Evolutionary conservation across 805 yeast genomes (phyloP), one percentile per base, ranked within the genome.

Genomic region (Metschnikowia lunata): DNA sequence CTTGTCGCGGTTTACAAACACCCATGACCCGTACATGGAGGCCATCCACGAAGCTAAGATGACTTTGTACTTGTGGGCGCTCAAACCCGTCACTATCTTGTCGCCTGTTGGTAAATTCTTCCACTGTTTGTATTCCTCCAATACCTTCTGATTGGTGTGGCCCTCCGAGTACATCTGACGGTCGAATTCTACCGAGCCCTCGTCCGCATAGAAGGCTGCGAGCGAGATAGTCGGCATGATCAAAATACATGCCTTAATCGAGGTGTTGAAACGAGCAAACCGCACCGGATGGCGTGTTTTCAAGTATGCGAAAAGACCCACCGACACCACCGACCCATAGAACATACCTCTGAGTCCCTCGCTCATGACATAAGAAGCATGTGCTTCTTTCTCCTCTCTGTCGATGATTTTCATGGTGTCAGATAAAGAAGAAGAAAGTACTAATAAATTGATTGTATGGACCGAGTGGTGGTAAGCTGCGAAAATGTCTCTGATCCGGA

Each of bases 181-280:
- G 50, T 71, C 75, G 45, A 69, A 71, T 45, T 68, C 74, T 47
- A 69, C 62, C 18, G 74, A 68, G 12, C 76, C 76, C 46, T 67
- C 69, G 48, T 71, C 76, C 11, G 74, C 75, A 57, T 57, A 71
- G 45, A 71, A 69, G 0, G 73, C 74, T 10, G 58, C 60, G 34
- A 60, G 41, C 1, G 67, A 57, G 39, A 69, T 57, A 8, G 75
- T 67, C 30, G 76, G 76, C 65, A 69, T 62, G 23, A 62, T 57
- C 31, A 69, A 39, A 36, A 69, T 54, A 48, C 67, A 61, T 11
- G 76, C 57, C 52, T 67, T 71, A 45, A 71, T 61, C 36, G 66
- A 58, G 11, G 75, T 50, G 51, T 59, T 71, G 56, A 70, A 64
- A n/a, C 57, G 51, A 12, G 52, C 55, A 46, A 69, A 69, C 51